Percentiles rank a stretch among this genome's conserved stretches.
These are phyloP conservation scores for Arachnomyces sp. DNA, from an alignment of 2,329 filamentous ascomycete genomes.

Conservation along the genomic window DNA sequence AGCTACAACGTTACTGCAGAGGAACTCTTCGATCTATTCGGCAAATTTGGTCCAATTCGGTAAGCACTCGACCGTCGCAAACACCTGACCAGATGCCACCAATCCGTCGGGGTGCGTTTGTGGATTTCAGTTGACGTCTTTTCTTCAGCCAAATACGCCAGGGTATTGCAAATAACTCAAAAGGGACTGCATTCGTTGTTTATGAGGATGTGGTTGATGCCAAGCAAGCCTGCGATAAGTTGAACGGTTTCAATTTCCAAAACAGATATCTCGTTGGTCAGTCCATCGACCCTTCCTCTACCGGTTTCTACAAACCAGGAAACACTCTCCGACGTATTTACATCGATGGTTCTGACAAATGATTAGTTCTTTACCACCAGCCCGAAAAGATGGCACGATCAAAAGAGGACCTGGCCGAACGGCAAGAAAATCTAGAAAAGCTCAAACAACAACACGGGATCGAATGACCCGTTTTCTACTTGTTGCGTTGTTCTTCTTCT, in stretches of 20 bases:
- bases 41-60: slow-evolving; percentile 93
- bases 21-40: slow-evolving; percentile 97
- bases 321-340: neutral
- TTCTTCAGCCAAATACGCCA: slow-evolving; percentile 86
- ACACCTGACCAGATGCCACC: slow-evolving; percentile 9
- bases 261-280: slow-evolving; percentile 95
- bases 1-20: slow-evolving; percentile 99
- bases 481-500: slow-evolving; percentile 20
- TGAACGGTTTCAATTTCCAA: slow-evolving; percentile 99
- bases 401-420: slow-evolving; percentile 87
- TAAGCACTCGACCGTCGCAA: slow-evolving; percentile 41
- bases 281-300: slow-evolving; percentile 30
- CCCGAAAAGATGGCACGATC: slow-evolving; percentile 74
- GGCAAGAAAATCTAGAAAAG: slow-evolving; percentile 95
- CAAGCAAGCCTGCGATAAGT: slow-evolving; percentile 97
- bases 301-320: no score
- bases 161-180: slow-evolving; percentile 93
- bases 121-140: slow-evolving; percentile 13
- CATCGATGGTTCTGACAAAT: neutral
- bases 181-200: slow-evolving; percentile 97
- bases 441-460: slow-evolving; percentile 97
- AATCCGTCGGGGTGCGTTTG: slow-evolving; percentile 4
- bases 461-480: slow-evolving; percentile 58
- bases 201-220: slow-evolving; percentile 99
- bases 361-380: slow-evolving; percentile 64